These are phyloP conservation scores for Colletotrichum higginsianum DNA, from an alignment of 2,329 filamentous ascomycete species.

Conservation along the genomic window DNA sequence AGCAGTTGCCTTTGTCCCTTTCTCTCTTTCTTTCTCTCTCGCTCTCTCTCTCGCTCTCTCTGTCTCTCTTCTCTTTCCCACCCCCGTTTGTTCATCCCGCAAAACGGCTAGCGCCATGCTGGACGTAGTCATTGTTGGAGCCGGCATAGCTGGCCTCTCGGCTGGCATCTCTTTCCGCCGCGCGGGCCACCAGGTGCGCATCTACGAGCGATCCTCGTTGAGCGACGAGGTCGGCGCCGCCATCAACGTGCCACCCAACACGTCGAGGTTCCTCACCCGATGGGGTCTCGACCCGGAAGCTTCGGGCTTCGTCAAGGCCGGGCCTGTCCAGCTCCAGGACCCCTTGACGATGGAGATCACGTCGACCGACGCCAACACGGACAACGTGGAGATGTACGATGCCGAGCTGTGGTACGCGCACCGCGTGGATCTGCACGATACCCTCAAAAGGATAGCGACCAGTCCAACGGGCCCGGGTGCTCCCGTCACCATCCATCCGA, in stretches of 20 bases:
- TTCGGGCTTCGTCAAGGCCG: constrained; percentile 48
- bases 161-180: constrained; percentile 55
- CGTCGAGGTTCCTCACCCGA: constrained; percentile 51
- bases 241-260: constrained; percentile 57
- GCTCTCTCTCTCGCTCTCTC: neutral
- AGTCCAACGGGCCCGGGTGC: constrained; percentile 45
- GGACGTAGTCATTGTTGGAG: constrained; percentile 59
- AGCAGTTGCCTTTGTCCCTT: neutral
- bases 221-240: constrained; percentile 57
- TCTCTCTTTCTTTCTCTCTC: neutral
- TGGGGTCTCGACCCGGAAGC: constrained; percentile 54
- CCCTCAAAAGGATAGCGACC: constrained; percentile 53
- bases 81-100: neutral
- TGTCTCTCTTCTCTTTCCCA: neutral
- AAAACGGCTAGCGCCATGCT: constrained; percentile 45
- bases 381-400: constrained; percentile 46
- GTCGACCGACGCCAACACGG: constrained; percentile 42
- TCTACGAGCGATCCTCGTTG: constrained; percentile 57
- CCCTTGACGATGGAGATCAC: constrained; percentile 46
- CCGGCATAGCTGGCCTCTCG: constrained; percentile 58
- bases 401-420: constrained; percentile 54
- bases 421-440: constrained; percentile 57
- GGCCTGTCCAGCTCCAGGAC: constrained; percentile 42
- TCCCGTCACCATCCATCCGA: constrained; percentile 47
- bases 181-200: constrained; percentile 56